These are phyloP conservation scores for Tricholoma matsutake DNA, from an alignment of 768 basidiomycete species.

Conservation along the genomic window DNA sequence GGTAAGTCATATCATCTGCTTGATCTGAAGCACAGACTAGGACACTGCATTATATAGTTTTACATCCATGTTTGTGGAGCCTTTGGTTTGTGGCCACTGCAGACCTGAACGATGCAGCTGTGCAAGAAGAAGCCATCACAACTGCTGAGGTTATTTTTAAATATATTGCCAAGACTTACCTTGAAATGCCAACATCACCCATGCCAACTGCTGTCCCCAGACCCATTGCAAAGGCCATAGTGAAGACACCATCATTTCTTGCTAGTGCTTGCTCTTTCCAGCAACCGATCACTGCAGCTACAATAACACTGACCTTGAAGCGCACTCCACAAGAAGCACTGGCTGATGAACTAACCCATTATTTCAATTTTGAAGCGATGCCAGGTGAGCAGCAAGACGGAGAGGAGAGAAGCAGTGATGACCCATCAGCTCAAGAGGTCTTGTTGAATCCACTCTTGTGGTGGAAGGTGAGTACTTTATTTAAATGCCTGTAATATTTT, in stretches of 20 bases:
- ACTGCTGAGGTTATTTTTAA: not conserved
- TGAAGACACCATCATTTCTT: not conserved
- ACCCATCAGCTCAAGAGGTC: too few relatives aligned
- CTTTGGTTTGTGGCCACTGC: slow-evolving; percentile 5
- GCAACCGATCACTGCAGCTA: not conserved
- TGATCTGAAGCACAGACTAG: not conserved
- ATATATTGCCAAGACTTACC: too few relatives aligned
- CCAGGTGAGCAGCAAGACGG: too few relatives aligned
- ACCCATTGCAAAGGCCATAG: not conserved
- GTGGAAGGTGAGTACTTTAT: too few relatives aligned
- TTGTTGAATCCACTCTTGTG: too few relatives aligned
- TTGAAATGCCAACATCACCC: not conserved
- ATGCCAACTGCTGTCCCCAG: not conserved
- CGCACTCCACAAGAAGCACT: too few relatives aligned
- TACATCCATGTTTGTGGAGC: slow-evolving; percentile 21
- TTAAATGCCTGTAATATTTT: too few relatives aligned
- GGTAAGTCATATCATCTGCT: slow-evolving; percentile 15
- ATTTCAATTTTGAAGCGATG: too few relatives aligned
- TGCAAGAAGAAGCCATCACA: not conserved
- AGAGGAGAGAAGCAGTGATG: too few relatives aligned
- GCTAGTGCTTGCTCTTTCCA: not conserved
- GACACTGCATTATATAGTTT: too few relatives aligned
- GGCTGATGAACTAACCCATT: too few relatives aligned
- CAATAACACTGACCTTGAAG: not conserved
- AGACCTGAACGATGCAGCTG: not conserved